Evolutionary conservation across 768 basidiomycete species (phyloP).

Genomic region (Suillus lakei): DNA sequence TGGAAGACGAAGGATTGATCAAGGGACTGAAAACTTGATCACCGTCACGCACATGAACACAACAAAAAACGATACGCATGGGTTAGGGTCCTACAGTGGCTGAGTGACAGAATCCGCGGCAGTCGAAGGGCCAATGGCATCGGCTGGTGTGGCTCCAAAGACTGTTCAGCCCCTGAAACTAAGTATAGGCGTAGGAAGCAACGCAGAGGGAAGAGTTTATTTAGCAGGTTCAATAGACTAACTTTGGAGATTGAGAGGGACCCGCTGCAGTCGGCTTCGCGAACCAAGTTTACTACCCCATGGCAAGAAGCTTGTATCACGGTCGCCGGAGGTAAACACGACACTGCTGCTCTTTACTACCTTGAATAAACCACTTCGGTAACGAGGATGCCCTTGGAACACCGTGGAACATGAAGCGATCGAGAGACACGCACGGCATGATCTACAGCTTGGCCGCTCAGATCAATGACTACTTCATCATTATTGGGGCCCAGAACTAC

Average conservation of each 20-base stretch:
- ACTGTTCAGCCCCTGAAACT: neutral
- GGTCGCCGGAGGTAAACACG: neutral
- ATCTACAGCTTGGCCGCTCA: neutral
- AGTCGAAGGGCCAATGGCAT: neutral
- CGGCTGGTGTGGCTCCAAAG: neutral
- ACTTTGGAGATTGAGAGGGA: neutral
- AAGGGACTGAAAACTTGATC: neutral
- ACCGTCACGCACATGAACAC: neutral
- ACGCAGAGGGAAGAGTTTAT: neutral
- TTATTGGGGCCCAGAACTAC: neutral
- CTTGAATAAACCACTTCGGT: neutral
- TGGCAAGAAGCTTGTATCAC: neutral
- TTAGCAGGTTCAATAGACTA: neutral
- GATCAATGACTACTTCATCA: neutral
- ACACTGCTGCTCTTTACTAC: neutral
- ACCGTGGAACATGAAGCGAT: neutral
- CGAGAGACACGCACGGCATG: slow-evolving; percentile 2
- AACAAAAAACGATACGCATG: neutral
- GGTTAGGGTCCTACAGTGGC: neutral
- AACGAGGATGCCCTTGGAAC: neutral
- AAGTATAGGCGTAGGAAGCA: neutral
- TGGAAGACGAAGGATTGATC: neutral
- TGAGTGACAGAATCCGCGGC: neutral
- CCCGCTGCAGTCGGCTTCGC: neutral
- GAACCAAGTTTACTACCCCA: neutral